Conservation (phyloP, 2,329 filamentous ascomycete species). For the Fusarium tanahbumbuense region DNA sequence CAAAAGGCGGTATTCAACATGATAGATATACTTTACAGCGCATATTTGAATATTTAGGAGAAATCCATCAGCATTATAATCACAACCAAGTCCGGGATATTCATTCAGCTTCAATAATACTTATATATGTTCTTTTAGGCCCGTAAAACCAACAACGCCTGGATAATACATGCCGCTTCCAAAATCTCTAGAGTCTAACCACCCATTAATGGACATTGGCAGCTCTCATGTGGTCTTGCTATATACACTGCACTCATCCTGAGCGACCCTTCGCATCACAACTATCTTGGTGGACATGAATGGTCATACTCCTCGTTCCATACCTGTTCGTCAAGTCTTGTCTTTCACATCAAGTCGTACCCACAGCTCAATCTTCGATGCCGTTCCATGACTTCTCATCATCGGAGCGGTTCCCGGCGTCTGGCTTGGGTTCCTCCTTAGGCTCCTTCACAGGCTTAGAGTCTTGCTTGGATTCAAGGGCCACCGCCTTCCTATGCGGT, state of each 20-base stretch:
- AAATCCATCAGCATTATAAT: not conserved
- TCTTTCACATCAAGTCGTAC: slow-evolving; percentile 1
- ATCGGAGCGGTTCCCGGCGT: slow-evolving; percentile 46
- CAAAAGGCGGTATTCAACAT: not conserved
- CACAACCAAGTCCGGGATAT: not conserved
- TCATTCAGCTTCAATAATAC: not conserved
- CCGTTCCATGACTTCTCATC: slow-evolving; percentile 59
- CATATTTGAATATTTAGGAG: not conserved
- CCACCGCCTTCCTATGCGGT: slow-evolving; percentile 48
- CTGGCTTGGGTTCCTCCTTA: slow-evolving; percentile 25
- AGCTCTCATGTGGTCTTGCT: not conserved
- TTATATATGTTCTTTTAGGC: slow-evolving; percentile 17
- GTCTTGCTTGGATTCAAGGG: slow-evolving; percentile 35
- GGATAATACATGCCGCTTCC: slow-evolving; percentile 22
- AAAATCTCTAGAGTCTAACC: slow-evolving; percentile 34
- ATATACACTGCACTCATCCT: not conserved
- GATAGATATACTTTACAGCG: slow-evolving; percentile 3
- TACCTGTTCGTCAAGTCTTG: not conserved
- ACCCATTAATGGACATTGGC: slow-evolving; percentile 13
- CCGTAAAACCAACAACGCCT: slow-evolving; percentile 31
- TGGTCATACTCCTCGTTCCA: not conserved
- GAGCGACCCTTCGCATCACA: not conserved
- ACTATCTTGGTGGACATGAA: slow-evolving; percentile 4
- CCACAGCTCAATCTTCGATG: slow-evolving; percentile 51
- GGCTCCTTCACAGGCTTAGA: slow-evolving; percentile 30